Evolutionary conservation across 805 yeast species (phyloP), one percentile per base, ranked within the genome.

Genomic region (Hanseniaspora lindneri): DNA sequence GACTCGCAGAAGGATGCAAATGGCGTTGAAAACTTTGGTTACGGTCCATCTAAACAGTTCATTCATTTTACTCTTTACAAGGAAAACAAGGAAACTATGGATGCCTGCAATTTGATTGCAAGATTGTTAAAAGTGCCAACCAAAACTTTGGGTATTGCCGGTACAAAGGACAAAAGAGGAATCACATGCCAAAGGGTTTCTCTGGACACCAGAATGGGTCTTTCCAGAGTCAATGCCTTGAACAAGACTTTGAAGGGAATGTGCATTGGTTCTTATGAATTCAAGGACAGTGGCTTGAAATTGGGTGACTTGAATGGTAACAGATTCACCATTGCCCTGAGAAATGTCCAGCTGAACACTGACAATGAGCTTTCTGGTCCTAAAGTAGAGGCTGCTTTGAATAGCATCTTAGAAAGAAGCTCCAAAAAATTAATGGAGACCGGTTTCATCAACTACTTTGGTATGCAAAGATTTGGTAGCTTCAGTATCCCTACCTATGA

Each of bases 401-500:
- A 74, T 35, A 66, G 69, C 13, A 66, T 71, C 3, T 67, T 86
- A 16, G 60, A 63, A 13, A 60, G 67, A 9, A 73, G 86, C 23
- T 70, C 88, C 54, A 60, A 68, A 4, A 73, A 85, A 0, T 67
- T 89, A 46, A 67, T 69, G 44, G 69, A 68, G 1, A 69, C 73
- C 25, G 99, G 99, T 0, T 92, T 85, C 58, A 81, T 92, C 54
- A 92, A 92, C 63, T 92, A 92, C 60, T 92, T 75, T 62, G 99
- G 99, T n/a, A 81, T 92, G 88, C 99, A 92, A 68, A 71, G 99
- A 59, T 92, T 92, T 62, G 99, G 99, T 25, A 88, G 98, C 0
- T 89, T 86, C 59, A 83, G 96, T 11, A 72, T 87, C 25, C 85
- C 97, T 2, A 88, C 98, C 0, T 96, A 92, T 63, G 74, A 72